Evolutionary conservation across 208 protist genomes (phyloP), one percentile per base, ranked within the genome.

Genomic region (Trypanosomatidae sp.): DNA sequence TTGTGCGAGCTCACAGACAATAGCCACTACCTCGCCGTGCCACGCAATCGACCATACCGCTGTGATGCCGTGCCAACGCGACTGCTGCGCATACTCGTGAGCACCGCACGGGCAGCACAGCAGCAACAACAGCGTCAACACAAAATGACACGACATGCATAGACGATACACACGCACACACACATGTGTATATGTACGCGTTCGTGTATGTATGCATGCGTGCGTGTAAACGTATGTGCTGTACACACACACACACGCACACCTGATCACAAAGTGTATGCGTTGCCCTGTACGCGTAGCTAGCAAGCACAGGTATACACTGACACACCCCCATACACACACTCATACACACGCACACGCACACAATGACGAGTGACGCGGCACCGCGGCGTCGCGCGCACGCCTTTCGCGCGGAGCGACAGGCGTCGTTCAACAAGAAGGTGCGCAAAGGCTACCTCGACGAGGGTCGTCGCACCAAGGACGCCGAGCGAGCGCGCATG

Each of bases 401-500:
- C 21, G 67, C 57, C 38, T 66, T 88, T 37, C 78, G 71, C 48
- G 65, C 85, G 6, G 85, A 93, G 45, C 67, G 75, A 0, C 73
- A 86, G 38, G 74, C 70, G 0, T 53, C 61, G 23, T 93, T 93
- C 58, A 64, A 62, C 0, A 70, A 73, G 19, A 76, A 75, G 20
- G 68, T 89, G 4, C 70, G 80, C 19, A 64, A 74, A 33, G 55
- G 62, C 0, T 60, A 71, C 16, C 50, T 93, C 0, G 57, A 71
- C 2, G 63, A 85, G 15, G 80, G 80, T 0, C 64, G 77, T 6
- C 66, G 76, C 16, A 43, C 68, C 37, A 89, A 82, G 53, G 85
- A 93, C 37, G 68, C 56, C 15, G 79, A 93, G 61, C 57, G 77
- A 1, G 67, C 58, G 0, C 63, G 85, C 13, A 93, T 93, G 85